Conservation (phyloP, 2,329 filamentous ascomycete species). For the Alternaria rosae region DNA sequence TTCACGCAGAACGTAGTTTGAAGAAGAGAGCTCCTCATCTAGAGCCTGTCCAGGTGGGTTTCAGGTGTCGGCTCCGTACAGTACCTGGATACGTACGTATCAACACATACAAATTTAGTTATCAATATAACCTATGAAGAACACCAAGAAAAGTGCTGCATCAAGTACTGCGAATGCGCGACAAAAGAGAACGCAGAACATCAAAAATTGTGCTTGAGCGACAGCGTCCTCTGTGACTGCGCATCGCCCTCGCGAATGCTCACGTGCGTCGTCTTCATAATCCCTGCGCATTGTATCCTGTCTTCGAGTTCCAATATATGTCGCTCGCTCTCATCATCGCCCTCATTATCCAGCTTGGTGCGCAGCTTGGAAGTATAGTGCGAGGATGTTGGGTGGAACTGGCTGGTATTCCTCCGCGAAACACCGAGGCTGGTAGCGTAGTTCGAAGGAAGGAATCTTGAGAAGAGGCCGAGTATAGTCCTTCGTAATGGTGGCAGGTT, state of each 20-base stretch:
- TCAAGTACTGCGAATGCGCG: not conserved
- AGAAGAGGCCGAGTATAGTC: not conserved
- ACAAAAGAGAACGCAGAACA: not conserved
- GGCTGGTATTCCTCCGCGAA: not conserved
- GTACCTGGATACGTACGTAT: no score
- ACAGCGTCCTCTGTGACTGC: conserved; percentile 1
- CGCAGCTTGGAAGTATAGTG: not conserved
- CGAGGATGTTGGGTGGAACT: not conserved
- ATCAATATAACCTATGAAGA: no score
- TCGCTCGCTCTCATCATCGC: conserved; percentile 11
- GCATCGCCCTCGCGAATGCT: not conserved
- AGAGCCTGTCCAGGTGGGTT: no score
- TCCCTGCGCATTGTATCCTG: not conserved
- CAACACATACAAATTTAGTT: not conserved
- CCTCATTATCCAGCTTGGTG: not conserved
- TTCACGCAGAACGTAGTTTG: no score
- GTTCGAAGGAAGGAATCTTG: not conserved
- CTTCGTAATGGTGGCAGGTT: conserved; percentile 24
- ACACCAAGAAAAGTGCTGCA: not conserved
- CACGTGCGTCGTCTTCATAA: conserved; percentile 13
- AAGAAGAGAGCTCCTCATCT: no score
- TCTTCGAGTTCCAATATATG: conserved; percentile 15
- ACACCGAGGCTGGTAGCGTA: not conserved
- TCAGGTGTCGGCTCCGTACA: no score
- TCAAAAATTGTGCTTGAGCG: not conserved